Conservation (phyloP, 805 yeast genomes). For the Blastobotrys mokoenaii region DNA sequence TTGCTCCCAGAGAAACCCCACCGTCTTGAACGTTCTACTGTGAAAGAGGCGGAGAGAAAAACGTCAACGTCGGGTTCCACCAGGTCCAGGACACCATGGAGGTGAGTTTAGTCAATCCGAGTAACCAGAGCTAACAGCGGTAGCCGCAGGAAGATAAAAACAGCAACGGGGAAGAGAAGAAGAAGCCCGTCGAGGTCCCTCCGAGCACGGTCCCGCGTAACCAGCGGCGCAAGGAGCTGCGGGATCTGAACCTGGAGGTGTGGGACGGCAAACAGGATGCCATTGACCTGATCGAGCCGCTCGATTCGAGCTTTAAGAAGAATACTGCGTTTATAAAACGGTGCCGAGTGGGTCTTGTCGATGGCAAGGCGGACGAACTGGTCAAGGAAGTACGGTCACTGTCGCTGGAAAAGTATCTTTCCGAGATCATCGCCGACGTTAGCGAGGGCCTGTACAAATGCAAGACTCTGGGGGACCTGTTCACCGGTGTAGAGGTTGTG, state of each 20-base stretch:
- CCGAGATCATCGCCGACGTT: conserved; percentile 57
- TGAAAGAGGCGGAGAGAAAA: no score
- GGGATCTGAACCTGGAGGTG: conserved; percentile 37
- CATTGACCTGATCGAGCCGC: conserved; percentile 3
- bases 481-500: conserved; percentile 57
- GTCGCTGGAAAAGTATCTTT: conserved; percentile 64
- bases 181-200: no score
- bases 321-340: conserved; percentile 72
- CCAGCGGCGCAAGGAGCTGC: conserved; percentile 26
- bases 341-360: conserved; percentile 46
- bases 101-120: background rate
- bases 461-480: conserved; percentile 47
- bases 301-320: conserved; percentile 71
- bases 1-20: no score
- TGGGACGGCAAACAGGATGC: conserved; percentile 43
- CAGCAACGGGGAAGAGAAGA: no score
- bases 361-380: conserved; percentile 41
- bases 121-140: background rate
- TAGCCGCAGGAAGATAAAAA: background rate
- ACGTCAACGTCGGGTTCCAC: no score
- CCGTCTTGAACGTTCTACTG: no score
- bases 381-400: conserved; percentile 54
- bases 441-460: conserved; percentile 53
- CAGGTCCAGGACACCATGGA: no score
- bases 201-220: background rate